Conservation (phyloP, 495 filamentous ascomycete genomes). For the Sporormia fimetaria region DNA sequence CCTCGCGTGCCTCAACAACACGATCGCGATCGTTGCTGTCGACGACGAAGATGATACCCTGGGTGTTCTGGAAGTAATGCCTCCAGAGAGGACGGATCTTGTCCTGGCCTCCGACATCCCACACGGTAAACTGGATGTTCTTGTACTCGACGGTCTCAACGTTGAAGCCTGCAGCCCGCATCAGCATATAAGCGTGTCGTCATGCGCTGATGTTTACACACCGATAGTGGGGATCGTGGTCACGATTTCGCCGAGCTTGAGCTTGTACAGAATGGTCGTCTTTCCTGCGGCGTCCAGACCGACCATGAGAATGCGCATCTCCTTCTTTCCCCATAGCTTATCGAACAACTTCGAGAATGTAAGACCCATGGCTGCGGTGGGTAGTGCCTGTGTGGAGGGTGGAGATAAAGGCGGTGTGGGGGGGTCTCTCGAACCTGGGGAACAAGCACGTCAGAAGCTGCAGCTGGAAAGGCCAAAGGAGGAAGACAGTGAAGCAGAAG, state of each 20-base stretch:
- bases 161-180: slow-evolving; percentile 71
- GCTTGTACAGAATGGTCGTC: slow-evolving; percentile 99
- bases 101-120: slow-evolving; percentile 99
- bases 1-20: slow-evolving; percentile 96
- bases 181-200: slow-evolving; percentile 4
- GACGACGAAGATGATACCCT: slow-evolving; percentile 99
- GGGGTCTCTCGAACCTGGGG: slow-evolving; percentile 23
- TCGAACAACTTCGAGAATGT: slow-evolving; percentile 88
- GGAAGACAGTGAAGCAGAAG: not conserved
- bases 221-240: slow-evolving; percentile 99
- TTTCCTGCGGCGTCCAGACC: slow-evolving; percentile 98
- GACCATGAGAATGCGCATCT: slow-evolving; percentile 99
- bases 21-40: slow-evolving; percentile 99
- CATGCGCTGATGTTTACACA: slow-evolving; percentile 43
- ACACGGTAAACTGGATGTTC: slow-evolving; percentile 99
- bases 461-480: not conserved
- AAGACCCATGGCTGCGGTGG: slow-evolving; percentile 74
- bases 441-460: slow-evolving; percentile 7
- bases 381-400: slow-evolving; percentile 9
- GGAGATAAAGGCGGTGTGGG: slow-evolving; percentile 21
- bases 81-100: slow-evolving; percentile 99
- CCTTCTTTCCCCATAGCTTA: slow-evolving; percentile 95
- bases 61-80: slow-evolving; percentile 99
- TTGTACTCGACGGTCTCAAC: slow-evolving; percentile 99
- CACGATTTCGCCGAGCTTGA: slow-evolving; percentile 99